phyloP scores from a whole-genome alignment of 768 basidiomycete species.

The Cyathus striatus region DNA sequence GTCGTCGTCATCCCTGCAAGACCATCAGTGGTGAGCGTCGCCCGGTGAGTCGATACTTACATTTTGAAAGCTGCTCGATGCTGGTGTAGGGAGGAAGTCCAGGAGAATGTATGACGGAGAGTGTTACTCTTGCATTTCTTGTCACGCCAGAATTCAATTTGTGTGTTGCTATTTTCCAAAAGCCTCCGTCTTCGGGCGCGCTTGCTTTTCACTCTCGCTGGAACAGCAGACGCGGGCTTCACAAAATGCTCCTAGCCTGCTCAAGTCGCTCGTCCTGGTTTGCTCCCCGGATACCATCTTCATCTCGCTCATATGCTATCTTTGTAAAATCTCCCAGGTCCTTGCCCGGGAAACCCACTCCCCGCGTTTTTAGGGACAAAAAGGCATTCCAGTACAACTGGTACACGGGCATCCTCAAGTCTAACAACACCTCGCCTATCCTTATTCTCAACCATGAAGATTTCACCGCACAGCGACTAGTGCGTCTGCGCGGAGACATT shows the following conservation, averaged over 20 bases:
- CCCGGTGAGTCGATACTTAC: no score
- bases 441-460: conserved; percentile 78
- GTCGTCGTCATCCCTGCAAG: conserved; percentile 72
- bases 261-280: not conserved
- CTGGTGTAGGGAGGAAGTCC: not conserved
- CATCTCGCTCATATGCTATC: conserved; percentile 45
- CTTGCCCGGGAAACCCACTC: conserved; percentile 46
- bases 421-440: conserved; percentile 52
- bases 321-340: conserved; percentile 47
- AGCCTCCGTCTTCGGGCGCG: not conserved
- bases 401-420: conserved; percentile 67
- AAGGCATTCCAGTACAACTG: conserved; percentile 80
- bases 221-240: not conserved
- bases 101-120: not conserved
- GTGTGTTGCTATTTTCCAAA: not conserved
- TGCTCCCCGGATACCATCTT: conserved; percentile 1
- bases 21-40: no score
- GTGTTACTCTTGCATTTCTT: not conserved
- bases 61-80: no score
- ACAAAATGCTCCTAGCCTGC: not conserved
- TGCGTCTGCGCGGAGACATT: conserved; percentile 67
- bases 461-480: conserved; percentile 63
- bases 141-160: not conserved
- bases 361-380: conserved; percentile 71
- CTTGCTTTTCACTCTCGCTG: not conserved